Evolutionary conservation across 441 rosid species (phyloP).

Genomic region (Aquilaria agallochum): DNA sequence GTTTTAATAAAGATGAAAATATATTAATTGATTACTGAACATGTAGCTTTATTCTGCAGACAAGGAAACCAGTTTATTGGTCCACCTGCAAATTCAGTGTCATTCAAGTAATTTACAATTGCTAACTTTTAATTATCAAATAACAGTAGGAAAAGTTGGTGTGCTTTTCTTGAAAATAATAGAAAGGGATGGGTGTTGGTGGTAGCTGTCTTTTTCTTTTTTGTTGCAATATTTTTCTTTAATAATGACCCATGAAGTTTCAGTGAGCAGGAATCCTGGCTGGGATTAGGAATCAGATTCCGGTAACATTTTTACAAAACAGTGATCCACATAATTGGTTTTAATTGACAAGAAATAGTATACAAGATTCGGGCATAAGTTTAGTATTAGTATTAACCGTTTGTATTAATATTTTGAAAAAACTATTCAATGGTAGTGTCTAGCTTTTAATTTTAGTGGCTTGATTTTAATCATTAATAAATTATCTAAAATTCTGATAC

Average conservation of each 20-base stretch:
- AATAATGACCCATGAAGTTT: constrained; percentile 28
- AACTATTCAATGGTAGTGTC: no score
- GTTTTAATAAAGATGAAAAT: no score
- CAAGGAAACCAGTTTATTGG: constrained; percentile 2
- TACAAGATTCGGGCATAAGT: no score
- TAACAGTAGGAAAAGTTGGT: constrained; percentile 19
- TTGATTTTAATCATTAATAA: no score
- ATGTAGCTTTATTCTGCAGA: no score
- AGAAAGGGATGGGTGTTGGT: constrained; percentile 14
- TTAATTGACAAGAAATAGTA: no score
- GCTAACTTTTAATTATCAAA: neutral
- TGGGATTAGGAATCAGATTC: constrained; percentile 38
- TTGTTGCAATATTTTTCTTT: constrained; percentile 15
- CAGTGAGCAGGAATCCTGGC: constrained; percentile 40
- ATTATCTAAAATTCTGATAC: no score
- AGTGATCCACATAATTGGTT: no score
- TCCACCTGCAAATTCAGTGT: constrained; percentile 4
- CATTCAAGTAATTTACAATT: constrained; percentile 10
- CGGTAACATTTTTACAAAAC: neutral
- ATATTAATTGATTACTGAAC: no score
- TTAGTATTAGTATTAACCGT: no score
- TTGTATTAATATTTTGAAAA: no score
- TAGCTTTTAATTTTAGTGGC: no score
- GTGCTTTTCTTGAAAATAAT: constrained; percentile 21
- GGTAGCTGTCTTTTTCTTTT: constrained; percentile 25